phyloP scores from a whole-genome alignment of 192 early-diverging fungal genomes.

The Entomortierella lignicola region DNA sequence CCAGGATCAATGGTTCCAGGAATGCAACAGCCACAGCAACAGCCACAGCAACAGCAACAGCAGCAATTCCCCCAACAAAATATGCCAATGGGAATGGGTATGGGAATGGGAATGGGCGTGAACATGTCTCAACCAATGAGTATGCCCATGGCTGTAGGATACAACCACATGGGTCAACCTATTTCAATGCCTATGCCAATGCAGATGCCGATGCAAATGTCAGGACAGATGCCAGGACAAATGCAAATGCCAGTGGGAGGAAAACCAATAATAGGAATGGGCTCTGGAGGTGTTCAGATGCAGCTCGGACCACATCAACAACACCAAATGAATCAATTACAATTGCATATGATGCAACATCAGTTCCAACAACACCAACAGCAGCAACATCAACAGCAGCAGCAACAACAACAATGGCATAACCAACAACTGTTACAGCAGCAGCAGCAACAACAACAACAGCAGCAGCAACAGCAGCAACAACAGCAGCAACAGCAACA shows the following conservation, averaged over 20 bases:
- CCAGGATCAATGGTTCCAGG: conserved; percentile 13
- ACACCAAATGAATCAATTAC: conserved; percentile 24
- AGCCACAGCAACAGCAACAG: too few relatives aligned
- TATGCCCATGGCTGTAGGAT: conserved; percentile 16
- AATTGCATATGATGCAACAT: conserved; percentile 24
- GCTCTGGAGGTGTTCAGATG: conserved; percentile 24
- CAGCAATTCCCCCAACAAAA: not conserved
- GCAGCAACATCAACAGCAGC: conserved; percentile 17
- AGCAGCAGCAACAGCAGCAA: conserved; percentile 24
- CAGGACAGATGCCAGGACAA: conserved; percentile 14
- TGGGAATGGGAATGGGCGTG: conserved; percentile 19
- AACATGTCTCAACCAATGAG: conserved; percentile 20
- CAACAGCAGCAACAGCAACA: conserved; percentile 23
- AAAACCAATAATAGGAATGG: conserved; percentile 29
- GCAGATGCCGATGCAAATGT: conserved; percentile 21
- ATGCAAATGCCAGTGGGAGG: conserved; percentile 21
- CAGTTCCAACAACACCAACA: conserved; percentile 15
- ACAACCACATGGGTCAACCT: conserved; percentile 11
- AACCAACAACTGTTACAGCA: conserved; percentile 23
- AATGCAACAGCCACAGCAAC: not conserved
- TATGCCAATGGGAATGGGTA: conserved; percentile 12
- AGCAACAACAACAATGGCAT: conserved; percentile 19
- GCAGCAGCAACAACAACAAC: conserved; percentile 20
- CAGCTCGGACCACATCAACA: conserved; percentile 45
- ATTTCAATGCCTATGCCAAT: conserved; percentile 14